These are phyloP conservation scores for Alternaria triticina DNA, from an alignment of 2,329 filamentous ascomycete genomes.

Conservation along the genomic window DNA sequence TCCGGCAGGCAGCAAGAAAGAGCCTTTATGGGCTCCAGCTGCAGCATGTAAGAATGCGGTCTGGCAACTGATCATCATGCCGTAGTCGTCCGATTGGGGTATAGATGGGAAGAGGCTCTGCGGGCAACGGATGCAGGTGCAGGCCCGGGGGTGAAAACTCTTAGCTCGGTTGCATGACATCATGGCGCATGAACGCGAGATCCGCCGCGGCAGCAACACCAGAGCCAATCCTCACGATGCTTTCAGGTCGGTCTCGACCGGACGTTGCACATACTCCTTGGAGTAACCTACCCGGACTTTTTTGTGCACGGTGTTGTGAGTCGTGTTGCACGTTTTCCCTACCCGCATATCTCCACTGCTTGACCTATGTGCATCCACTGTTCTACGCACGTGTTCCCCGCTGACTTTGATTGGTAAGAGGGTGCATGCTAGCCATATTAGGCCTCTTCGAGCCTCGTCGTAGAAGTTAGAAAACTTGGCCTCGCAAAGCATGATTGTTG, in stretches of 20 bases:
- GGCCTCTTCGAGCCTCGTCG: not conserved
- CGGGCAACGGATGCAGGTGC: not conserved
- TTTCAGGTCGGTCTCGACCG: not conserved
- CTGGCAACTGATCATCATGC: not conserved
- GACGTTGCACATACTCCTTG: not conserved
- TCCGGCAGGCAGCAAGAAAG: not conserved
- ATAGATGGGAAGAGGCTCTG: conserved; percentile 11
- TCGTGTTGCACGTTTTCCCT: not conserved
- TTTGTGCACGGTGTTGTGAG: not conserved
- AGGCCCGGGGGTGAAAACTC: conserved; percentile 9
- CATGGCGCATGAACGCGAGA: conserved; percentile 4
- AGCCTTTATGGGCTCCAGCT: not conserved
- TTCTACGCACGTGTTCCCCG: not conserved
- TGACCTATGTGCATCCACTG: not conserved
- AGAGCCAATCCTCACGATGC: not conserved
- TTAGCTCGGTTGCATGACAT: conserved; percentile 6
- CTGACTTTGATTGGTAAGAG: not conserved
- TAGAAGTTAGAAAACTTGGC: not conserved
- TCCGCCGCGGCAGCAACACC: conserved; percentile 1
- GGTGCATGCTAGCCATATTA: not conserved
- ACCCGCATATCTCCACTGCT: not conserved
- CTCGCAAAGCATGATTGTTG: not conserved
- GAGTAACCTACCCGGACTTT: not conserved
- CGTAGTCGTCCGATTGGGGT: conserved; percentile 10
- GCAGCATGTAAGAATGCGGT: not conserved